Base-by-base conservation (phyloP, 2,329 filamentous ascomycete genomes). In the Diaporthe sp. region DNA sequence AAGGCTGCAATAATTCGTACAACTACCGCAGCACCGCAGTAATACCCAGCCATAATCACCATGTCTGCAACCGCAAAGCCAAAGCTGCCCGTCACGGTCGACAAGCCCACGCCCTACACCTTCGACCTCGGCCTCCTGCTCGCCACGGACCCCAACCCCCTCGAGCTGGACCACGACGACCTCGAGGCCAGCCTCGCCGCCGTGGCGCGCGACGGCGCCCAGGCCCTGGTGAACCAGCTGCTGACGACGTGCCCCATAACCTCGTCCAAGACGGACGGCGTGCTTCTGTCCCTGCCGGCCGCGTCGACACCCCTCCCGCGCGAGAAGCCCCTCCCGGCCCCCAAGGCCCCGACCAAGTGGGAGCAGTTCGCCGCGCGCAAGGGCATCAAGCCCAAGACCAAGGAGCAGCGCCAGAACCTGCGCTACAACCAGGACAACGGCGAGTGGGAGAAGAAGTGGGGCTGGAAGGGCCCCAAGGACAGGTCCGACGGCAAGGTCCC, bases 341-440 rank as follows among this genome's bases (percentile, higher is more conserved):
- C 92, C 79, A 97, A 96, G 77, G 88, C 93, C 75, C 93, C 93
- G 79, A 98, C 96, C 76, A 98, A 95, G 84, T 99, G 97, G 97
- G 93, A 98, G 88, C 92, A 93, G 82, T 99, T 99, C 87, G 97
- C 97, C 61, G 94, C 92, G 84, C 98, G 98, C 91, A 98, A 98
- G 90, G 97, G 97, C 74, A 98, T 99, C 86, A 94, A 94, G 87
- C 92, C 92, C 85, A 98, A 96, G 90, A 94, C 91, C 79, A 91
- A 94, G 79, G 95, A 97, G 83, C 89, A 92, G 84, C 90, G 92
- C 77, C 85, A 88, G 85, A 90, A 98, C 86, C 86, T 96, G 80
- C 92, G 93, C 74, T 98, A 93, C 84, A 95, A 98, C 84, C 94
- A 98, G 85, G 92, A 89, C 76, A 94, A 88, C 44, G 94, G 94